Base-by-base conservation (phyloP, 1,139 yeast species). In the Candida labiduridarum region DNA sequence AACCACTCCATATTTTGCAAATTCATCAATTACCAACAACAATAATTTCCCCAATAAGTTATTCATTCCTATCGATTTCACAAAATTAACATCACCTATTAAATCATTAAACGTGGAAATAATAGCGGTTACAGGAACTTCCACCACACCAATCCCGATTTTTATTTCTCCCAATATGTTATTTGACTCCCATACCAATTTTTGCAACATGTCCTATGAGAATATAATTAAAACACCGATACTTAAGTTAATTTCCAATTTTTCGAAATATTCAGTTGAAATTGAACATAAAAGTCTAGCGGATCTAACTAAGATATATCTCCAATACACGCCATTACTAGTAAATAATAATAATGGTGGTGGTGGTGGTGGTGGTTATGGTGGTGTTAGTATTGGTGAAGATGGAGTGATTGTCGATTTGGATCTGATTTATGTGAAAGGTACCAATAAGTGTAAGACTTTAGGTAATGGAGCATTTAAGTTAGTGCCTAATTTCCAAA, bases 401-500 rank as follows among this genome's bases (percentile, higher is more conserved):
- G 33, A 41, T 14, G 42, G 38, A 11, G 18, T 52, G 3, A 6
- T 25, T 4, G 34, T 52, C n/a, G 34, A 41, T 33, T 34, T 52
- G 6, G 35, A 46, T 12, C n/a, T 39, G 7, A 47, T 52, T 51
- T 43, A 41, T 30, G 41, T 47, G 7, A 45, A 48, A 29, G 46
- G 41, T 12, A 19, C 46, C 10, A 49, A 47, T 10, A 39, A 47
- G 18, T 44, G 29, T n/a, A 22, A 27, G 6, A 34, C 19, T 18
- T 39, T 47, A 34, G 18, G 52, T 3, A 50, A 43, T 39, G 57
- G 58, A 22, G 47, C 49, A 12, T 63, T 68, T 48, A 66, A 68
- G 30, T 60, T 74, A 15, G 66, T 69, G 2, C 78, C 79, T 1
- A 68, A 65, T 43, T 74, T 73, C 57, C 78, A 74, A 55, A 57